Base-by-base conservation (phyloP, 805 yeast genomes). In the Groenewaldozyma tartarivorans region DNA sequence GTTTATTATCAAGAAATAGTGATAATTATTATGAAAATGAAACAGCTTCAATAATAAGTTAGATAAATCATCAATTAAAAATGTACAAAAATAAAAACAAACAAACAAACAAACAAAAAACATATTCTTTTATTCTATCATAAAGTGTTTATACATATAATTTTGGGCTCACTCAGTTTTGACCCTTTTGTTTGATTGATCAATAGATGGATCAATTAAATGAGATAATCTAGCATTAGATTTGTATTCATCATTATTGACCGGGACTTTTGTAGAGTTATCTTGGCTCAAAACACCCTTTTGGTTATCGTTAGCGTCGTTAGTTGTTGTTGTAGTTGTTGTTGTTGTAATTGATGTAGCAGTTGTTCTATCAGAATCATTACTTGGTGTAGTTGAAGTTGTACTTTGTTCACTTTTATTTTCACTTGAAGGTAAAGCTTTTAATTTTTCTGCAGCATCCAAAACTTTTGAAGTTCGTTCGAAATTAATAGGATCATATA, bases 381-480 rank as follows among this genome's bases (percentile, higher is more conserved):
- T 31, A 17, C 17, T n/a, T 16, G 34, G 17, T 7, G n/a, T 31
- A 16, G 9, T 31, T 7, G n/a, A 11, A 31, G 9, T 17, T 11
- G 34, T 7, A 31, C 15, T 31, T 11, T 17, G 16, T 7, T 11
- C 11, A 31, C 7, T 31, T 11, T 9, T 16, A 31, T 16, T 31
- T 7, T 7, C 34, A 31, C 6, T 17, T 7, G 36, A 26, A 19
- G 20, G 21, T 19, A 34, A 19, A 19, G 36, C 36, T 42, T 54
- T 50, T n/a, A 55, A 46, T 13, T 52, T 47, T 43, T 55, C 58
- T 17, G 59, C 61, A 7, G 61, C 58, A 11, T 57, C 42, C 49
- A 57, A 41, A 15, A 55, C 60, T 45, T 53, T 58, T 20, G 59
- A 56, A 11, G 61, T 57, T 16, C 61, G 50, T 6, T 54, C 56